Evolutionary conservation across 495 filamentous ascomycete genomes (phyloP).

Genomic region (Neurospora sp.): DNA sequence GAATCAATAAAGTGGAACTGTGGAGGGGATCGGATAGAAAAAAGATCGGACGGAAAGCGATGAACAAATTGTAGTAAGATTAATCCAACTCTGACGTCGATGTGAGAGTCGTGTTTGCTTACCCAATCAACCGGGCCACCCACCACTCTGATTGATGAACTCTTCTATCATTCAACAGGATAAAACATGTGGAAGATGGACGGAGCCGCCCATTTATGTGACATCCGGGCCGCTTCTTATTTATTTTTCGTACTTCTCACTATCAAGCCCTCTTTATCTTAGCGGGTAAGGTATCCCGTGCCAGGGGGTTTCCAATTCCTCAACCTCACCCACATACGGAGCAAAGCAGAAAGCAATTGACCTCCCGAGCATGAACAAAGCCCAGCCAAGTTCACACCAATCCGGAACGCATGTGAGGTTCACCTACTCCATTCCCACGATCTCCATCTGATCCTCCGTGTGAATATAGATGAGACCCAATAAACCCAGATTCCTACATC

Average conservation of each 20-base stretch:
- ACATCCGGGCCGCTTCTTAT: neutral
- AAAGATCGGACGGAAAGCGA: neutral
- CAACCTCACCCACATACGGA: neutral
- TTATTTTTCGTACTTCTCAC: neutral
- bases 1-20: neutral
- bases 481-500: neutral
- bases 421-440: neutral
- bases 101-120: neutral
- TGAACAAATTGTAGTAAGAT: neutral
- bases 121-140: neutral
- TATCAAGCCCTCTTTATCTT: neutral
- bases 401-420: neutral
- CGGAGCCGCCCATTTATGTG: neutral
- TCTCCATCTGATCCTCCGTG: neutral
- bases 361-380: neutral
- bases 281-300: neutral
- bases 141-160: neutral
- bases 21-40: neutral
- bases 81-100: neutral
- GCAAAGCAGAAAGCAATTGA: neutral
- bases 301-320: neutral
- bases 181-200: neutral
- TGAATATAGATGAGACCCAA: neutral
- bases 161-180: neutral
- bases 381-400: neutral